Conservation (phyloP, 2,329 filamentous ascomycete species). For the Rachicladosporium sp. region DNA sequence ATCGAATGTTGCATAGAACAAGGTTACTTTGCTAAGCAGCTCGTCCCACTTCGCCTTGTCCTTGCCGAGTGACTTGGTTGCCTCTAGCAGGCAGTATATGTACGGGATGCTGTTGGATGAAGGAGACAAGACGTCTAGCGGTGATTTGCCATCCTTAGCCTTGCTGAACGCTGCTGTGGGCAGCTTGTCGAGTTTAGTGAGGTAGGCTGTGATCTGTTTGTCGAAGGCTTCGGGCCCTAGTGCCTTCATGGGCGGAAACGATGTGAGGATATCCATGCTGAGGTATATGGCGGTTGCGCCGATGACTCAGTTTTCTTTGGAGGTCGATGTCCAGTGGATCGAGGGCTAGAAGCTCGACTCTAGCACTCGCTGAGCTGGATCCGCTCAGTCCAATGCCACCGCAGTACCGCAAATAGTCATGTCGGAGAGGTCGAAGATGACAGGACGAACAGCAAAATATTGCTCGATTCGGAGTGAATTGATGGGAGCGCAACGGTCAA, state of each 20-base stretch:
- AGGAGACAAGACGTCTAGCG: conserved; percentile 41
- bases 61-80: conserved; percentile 7
- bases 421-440: too few species aligned
- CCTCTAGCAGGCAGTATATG: conserved; percentile 39
- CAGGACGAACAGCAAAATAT: too few species aligned
- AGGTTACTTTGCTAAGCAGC: conserved; percentile 35
- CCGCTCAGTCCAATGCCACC: too few species aligned
- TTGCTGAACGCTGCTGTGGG: conserved; percentile 23
- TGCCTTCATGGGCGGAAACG: conserved; percentile 22
- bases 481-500: too few species aligned
- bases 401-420: too few species aligned
- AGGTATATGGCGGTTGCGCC: too few species aligned
- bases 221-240: conserved; percentile 29
- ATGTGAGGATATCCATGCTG: too few species aligned
- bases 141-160: conserved; percentile 27
- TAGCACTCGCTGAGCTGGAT: too few species aligned
- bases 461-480: too few species aligned
- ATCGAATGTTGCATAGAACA: conserved; percentile 40
- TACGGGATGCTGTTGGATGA: conserved; percentile 48
- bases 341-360: too few species aligned
- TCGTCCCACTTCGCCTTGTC: conserved; percentile 25
- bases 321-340: too few species aligned
- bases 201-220: conserved; percentile 22
- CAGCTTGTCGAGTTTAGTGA: conserved; percentile 24
- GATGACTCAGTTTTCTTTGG: too few species aligned